Evolutionary conservation across 768 basidiomycete species (phyloP).

Genomic region (Mycena polygramma): DNA sequence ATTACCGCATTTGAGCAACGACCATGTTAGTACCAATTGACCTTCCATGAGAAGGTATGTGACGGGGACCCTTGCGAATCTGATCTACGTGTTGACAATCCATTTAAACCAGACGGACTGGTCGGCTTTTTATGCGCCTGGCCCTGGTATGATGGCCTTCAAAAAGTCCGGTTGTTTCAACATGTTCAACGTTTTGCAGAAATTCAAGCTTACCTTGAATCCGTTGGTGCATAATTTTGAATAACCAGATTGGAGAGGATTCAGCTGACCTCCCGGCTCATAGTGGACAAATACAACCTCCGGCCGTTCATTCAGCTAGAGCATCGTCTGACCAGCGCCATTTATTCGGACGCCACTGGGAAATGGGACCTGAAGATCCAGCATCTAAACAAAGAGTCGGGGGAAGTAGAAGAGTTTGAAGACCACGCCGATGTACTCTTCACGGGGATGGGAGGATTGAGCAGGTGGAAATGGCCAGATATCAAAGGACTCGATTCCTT

Average conservation of each 20-base stretch:
- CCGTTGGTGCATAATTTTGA: slow-evolving; percentile 43
- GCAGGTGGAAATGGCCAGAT: slow-evolving; percentile 77
- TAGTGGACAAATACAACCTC: slow-evolving; percentile 69
- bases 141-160: slow-evolving; percentile 53
- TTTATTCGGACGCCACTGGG: slow-evolving; percentile 62
- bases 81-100: neutral
- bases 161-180: neutral
- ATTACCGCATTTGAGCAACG: neutral
- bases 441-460: slow-evolving; percentile 64
- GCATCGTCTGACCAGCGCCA: slow-evolving; percentile 66
- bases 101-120: slow-evolving; percentile 60
- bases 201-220: slow-evolving; percentile 67
- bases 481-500: slow-evolving; percentile 70
- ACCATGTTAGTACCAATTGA: slow-evolving; percentile 65
- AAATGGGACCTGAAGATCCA: slow-evolving; percentile 70
- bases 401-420: slow-evolving; percentile 58
- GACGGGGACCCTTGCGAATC: slow-evolving; percentile 15
- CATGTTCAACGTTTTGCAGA: slow-evolving; percentile 41
- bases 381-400: slow-evolving; percentile 31
- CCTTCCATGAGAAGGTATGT: slow-evolving; percentile 65
- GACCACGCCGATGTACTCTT: slow-evolving; percentile 71
- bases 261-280: neutral
- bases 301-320: slow-evolving; percentile 65
- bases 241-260: fast-evolving
- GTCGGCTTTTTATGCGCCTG: slow-evolving; percentile 72